Evolutionary conservation across 2,329 filamentous ascomycete species (phyloP).

Genomic region (Sclerotinia glacialis): DNA sequence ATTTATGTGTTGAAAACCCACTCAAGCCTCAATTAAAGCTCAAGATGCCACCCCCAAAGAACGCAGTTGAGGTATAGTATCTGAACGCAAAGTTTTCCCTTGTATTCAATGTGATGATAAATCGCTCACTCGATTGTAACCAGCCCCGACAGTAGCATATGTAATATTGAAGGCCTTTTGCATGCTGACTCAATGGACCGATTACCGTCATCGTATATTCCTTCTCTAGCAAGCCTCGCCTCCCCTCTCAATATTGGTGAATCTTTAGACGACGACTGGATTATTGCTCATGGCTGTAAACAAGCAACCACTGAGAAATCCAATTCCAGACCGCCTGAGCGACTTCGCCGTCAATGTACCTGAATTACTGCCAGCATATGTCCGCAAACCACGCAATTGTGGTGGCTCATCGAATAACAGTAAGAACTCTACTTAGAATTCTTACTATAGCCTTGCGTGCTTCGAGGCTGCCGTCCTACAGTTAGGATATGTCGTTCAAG

Average conservation of each 20-base stretch:
- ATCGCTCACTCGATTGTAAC: neutral
- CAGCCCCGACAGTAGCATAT: neutral
- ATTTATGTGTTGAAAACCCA: neutral
- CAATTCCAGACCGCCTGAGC: neutral
- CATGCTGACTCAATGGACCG: neutral
- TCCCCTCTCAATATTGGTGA: neutral
- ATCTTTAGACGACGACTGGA: neutral
- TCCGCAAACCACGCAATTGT: conserved; percentile 7
- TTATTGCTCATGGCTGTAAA: neutral
- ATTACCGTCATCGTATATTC: neutral
- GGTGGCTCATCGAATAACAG: conserved; percentile 14
- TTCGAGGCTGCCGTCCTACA: neutral
- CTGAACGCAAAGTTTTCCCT: too few species aligned
- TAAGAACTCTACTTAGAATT: conserved; percentile 15
- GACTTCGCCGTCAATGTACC: conserved; percentile 8
- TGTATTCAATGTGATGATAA: neutral
- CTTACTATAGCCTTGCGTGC: neutral
- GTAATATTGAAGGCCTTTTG: neutral
- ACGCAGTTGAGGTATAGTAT: neutral
- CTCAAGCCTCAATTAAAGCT: neutral
- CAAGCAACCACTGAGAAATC: neutral
- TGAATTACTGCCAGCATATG: neutral
- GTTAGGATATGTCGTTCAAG: neutral
- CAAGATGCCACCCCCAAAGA: neutral
- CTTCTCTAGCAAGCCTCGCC: neutral